phyloP scores from a whole-genome alignment of 2,329 filamentous ascomycete genomes.

The Alternaria triticina region DNA sequence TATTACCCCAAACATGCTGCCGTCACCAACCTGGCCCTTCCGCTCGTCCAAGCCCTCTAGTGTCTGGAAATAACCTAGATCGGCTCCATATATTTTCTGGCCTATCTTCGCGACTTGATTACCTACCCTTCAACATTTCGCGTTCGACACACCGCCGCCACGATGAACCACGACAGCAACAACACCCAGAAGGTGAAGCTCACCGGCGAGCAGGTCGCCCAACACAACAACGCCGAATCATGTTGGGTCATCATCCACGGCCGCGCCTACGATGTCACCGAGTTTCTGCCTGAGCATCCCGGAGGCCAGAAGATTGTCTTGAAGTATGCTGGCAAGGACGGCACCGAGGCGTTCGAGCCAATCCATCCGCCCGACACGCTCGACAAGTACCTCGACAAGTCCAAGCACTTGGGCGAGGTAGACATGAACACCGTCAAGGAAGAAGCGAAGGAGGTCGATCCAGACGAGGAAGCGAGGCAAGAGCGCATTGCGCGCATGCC shows the following conservation, averaged over 20 bases:
- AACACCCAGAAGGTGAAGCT: slow-evolving; percentile 53
- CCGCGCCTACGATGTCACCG: slow-evolving; percentile 71
- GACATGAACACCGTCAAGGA: slow-evolving; percentile 46
- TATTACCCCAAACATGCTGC: slow-evolving; percentile 21
- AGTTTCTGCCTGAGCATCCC: slow-evolving; percentile 69
- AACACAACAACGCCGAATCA: slow-evolving; percentile 84
- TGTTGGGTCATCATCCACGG: slow-evolving; percentile 73
- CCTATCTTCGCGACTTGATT: slow-evolving; percentile 6
- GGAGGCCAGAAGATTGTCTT: slow-evolving; percentile 86
- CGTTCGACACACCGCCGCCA: slow-evolving; percentile 21
- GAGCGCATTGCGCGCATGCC: slow-evolving; percentile 63
- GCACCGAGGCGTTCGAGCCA: slow-evolving; percentile 58
- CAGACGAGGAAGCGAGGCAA: slow-evolving; percentile 75
- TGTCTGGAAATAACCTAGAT: slow-evolving; percentile 28
- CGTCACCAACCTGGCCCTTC: slow-evolving; percentile 42
- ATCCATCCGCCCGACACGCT: slow-evolving; percentile 59
- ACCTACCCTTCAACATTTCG: slow-evolving; percentile 1
- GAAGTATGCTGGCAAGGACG: slow-evolving; percentile 68
- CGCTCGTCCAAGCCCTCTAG: slow-evolving; percentile 24
- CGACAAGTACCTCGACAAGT: slow-evolving; percentile 52
- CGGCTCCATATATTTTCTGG: slow-evolving; percentile 13
- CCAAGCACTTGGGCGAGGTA: slow-evolving; percentile 49
- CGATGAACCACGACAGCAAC: slow-evolving; percentile 54
- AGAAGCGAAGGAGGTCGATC: slow-evolving; percentile 50
- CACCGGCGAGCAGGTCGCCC: slow-evolving; percentile 58